Evolutionary conservation across 1,139 yeast species (phyloP).

Genomic region (Candida smagusa): DNA sequence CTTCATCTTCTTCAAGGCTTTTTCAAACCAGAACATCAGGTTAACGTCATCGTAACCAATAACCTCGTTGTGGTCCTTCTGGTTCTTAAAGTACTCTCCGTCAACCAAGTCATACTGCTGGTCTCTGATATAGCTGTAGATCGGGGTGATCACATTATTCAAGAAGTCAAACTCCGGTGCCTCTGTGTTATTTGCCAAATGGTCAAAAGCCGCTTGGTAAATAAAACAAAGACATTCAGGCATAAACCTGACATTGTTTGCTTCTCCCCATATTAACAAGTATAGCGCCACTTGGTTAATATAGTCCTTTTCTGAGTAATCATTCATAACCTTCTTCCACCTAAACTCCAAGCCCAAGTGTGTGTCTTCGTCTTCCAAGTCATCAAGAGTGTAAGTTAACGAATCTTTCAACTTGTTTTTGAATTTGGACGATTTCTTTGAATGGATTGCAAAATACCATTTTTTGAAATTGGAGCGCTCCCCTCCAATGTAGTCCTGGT

Average conservation of each 20-base stretch:
- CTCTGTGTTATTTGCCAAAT: constrained; percentile 5
- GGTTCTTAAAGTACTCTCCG: constrained; percentile 45
- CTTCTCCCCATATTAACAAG: constrained; percentile 43
- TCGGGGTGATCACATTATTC: constrained; percentile 41
- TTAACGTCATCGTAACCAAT: constrained; percentile 88
- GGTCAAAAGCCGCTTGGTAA: constrained; percentile 30
- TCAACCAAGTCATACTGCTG: constrained; percentile 40
- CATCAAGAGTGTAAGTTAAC: constrained; percentile 11
- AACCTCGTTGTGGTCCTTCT: constrained; percentile 63
- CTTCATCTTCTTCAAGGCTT: constrained; percentile 52
- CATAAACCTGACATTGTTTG: constrained; percentile 40
- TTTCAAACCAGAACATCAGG: constrained; percentile 78
- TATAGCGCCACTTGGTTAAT: constrained; percentile 32
- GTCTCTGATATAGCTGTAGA: constrained; percentile 39
- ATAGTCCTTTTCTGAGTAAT: constrained; percentile 18
- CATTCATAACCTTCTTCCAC: constrained; percentile 24
- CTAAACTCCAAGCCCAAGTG: constrained; percentile 17
- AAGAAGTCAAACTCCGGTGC: constrained; percentile 20
- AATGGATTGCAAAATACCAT: constrained; percentile 39
- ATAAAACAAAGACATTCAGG: constrained; percentile 44
- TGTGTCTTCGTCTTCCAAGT: constrained; percentile 15
- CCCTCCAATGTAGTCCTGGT: constrained; percentile 44
- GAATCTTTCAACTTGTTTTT: constrained; percentile 2
- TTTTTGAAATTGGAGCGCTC: constrained; percentile 36
- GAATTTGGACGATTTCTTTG: background rate